These are phyloP conservation scores for Mortierella sp. DNA, from an alignment of 371 early-diverging fungal species.

Conservation along the genomic window DNA sequence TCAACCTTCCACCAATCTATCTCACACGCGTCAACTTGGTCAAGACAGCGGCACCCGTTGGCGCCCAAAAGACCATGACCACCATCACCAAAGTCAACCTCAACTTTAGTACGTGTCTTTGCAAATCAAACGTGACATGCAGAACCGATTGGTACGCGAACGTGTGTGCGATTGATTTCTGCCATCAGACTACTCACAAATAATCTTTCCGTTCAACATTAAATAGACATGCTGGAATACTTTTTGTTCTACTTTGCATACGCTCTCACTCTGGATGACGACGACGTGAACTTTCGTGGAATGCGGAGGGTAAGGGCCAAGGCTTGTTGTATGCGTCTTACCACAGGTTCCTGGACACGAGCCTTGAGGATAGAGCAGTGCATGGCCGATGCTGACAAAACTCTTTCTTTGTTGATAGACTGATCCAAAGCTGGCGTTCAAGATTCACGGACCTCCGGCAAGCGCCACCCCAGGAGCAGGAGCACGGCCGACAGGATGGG, in stretches of 20 bases:
- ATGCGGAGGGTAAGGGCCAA: constrained; percentile 32
- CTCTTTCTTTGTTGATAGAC: constrained; percentile 21
- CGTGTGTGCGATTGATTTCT: not conserved
- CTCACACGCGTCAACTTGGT: constrained; percentile 52
- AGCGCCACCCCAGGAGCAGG: not conserved
- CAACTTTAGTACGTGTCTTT: constrained; percentile 46
- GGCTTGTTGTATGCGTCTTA: not conserved
- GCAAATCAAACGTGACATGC: not conserved
- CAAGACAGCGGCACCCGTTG: constrained; percentile 35
- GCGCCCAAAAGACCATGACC: constrained; percentile 38
- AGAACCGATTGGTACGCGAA: not conserved
- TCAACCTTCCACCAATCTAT: constrained; percentile 48
- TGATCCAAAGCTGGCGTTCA: constrained; percentile 50
- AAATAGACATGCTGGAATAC: constrained; percentile 54
- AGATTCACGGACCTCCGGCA: constrained; percentile 27
- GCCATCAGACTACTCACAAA: not conserved
- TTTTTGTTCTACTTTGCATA: constrained; percentile 58
- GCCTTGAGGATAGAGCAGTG: not conserved
- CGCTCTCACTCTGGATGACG: constrained; percentile 54
- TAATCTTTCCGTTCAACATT: not conserved
- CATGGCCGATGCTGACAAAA: not conserved
- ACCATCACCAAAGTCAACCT: constrained; percentile 50
- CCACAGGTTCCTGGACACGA: no score
- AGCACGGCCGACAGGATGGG: constrained; percentile 28
- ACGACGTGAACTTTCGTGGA: constrained; percentile 45